Percentiles rank a stretch among this genome's conserved stretches.
Conservation (phyloP, 768 basidiomycete genomes). For the Crassisporium funariophilum region DNA sequence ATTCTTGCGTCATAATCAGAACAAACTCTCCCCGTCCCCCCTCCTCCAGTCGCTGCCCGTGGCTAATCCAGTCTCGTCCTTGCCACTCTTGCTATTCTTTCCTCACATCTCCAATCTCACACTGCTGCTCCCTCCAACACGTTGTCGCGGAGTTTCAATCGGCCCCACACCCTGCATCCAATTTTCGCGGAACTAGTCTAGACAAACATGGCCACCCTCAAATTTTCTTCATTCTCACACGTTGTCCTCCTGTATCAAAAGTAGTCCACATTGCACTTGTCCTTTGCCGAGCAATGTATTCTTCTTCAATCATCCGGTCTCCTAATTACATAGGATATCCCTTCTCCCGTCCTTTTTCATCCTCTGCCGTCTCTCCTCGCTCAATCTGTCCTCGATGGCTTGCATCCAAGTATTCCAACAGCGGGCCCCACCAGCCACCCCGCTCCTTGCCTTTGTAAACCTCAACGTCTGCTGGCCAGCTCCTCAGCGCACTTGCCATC, state of each 20-base stretch:
- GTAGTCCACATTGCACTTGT: too few species aligned
- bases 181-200: too few species aligned
- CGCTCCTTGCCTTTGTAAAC: slow-evolving; percentile 45
- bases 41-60: not conserved
- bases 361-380: slow-evolving; percentile 10
- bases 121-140: too few species aligned
- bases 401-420: slow-evolving; percentile 41
- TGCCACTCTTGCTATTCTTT: slow-evolving; percentile 1
- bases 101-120: slow-evolving; percentile 6
- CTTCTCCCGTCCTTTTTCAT: slow-evolving; percentile 14
- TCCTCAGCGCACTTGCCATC: slow-evolving; percentile 62
- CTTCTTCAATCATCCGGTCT: too few species aligned
- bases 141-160: too few species aligned
- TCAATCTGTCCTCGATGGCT: slow-evolving; percentile 20
- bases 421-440: slow-evolving; percentile 32
- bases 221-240: too few species aligned
- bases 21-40: slow-evolving; percentile 2
- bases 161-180: too few species aligned
- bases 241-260: too few species aligned
- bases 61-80: too few species aligned
- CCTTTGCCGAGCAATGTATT: too few species aligned
- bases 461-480: slow-evolving; percentile 66
- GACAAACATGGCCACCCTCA: too few species aligned
- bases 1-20: slow-evolving; percentile 25
- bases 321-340: slow-evolving; percentile 23